Evolutionary conservation across 139 green algal genomes (phyloP).

Genomic region (Chloropicon primus): DNA sequence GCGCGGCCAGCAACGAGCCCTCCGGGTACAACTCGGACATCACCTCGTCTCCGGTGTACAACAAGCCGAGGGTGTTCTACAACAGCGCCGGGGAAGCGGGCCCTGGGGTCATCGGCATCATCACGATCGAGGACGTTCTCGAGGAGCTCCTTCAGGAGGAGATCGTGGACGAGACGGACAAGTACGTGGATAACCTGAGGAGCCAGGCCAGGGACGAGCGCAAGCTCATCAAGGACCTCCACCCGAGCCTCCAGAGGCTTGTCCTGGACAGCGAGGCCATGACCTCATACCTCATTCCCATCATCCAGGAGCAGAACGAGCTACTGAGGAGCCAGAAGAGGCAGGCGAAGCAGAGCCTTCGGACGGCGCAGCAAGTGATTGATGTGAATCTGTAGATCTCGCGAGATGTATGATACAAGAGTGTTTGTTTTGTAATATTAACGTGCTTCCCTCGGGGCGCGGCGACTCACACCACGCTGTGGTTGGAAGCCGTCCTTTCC

Average conservation of each 20-base stretch:
- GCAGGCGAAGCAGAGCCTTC: neutral
- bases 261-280: slow-evolving; percentile 7
- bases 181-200: slow-evolving; percentile 59
- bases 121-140: slow-evolving; percentile 60
- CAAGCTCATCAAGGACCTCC: slow-evolving; percentile 24
- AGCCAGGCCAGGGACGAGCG: slow-evolving; percentile 31
- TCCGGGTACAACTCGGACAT: neutral
- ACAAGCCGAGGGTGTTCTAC: neutral
- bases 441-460: no score
- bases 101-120: slow-evolving; percentile 32
- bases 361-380: neutral
- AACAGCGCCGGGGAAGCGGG: neutral
- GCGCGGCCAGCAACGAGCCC: neutral
- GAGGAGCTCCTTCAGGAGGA: slow-evolving; percentile 48
- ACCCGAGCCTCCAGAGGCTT: slow-evolving; percentile 24
- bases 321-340: neutral
- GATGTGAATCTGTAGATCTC: neutral
- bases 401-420: no score
- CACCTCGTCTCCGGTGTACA: neutral
- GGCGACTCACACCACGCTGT: no score
- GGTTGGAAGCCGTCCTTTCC: no score
- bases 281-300: slow-evolving; percentile 6
- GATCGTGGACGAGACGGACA: slow-evolving; percentile 59
- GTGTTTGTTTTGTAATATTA: no score
- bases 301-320: slow-evolving; percentile 11